Conservation (phyloP, 495 filamentous ascomycete genomes). For the Hypoxylon intermedium region DNA sequence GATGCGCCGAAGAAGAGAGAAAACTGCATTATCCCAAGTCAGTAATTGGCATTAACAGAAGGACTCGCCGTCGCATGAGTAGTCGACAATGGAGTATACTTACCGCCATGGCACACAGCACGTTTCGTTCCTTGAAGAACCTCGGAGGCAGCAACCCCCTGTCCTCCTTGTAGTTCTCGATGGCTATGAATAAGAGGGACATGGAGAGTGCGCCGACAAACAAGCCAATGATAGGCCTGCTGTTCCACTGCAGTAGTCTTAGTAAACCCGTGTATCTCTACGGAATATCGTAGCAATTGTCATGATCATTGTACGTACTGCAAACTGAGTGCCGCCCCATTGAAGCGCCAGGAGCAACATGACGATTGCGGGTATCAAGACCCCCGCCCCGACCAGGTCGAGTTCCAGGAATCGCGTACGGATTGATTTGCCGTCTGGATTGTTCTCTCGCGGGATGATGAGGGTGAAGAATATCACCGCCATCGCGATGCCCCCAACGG, state of each 20-base stretch:
- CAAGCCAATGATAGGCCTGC: constrained; percentile 43
- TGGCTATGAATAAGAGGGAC: constrained; percentile 54
- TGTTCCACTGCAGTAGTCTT: constrained; percentile 25
- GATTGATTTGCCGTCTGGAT: constrained; percentile 43
- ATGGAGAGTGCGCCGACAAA: constrained; percentile 59
- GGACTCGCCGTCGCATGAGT: too few species aligned
- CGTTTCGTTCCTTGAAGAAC: constrained; percentile 62
- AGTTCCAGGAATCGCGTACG: constrained; percentile 53
- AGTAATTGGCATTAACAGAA: constrained; percentile 19
- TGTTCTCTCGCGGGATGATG: constrained; percentile 47
- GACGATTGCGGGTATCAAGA: constrained; percentile 61
- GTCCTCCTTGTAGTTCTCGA: constrained; percentile 60
- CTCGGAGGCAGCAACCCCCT: constrained; percentile 63
- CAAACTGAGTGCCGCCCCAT: constrained; percentile 63
- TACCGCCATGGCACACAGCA: constrained; percentile 55
- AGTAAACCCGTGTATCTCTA: constrained; percentile 7
- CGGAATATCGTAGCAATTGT: constrained; percentile 35
- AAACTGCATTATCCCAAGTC: constrained; percentile 51
- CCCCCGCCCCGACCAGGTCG: constrained; percentile 58
- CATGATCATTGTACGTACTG: constrained; percentile 47
- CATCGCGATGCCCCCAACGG: constrained; percentile 66
- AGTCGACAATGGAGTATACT: constrained; percentile 30
- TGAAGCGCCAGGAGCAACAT: constrained; percentile 69
- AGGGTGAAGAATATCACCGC: constrained; percentile 62
- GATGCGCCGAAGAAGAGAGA: constrained; percentile 65